phyloP scores from a whole-genome alignment of 2,329 filamentous ascomycete genomes.

The Pseudogymnoascus sp. region DNA sequence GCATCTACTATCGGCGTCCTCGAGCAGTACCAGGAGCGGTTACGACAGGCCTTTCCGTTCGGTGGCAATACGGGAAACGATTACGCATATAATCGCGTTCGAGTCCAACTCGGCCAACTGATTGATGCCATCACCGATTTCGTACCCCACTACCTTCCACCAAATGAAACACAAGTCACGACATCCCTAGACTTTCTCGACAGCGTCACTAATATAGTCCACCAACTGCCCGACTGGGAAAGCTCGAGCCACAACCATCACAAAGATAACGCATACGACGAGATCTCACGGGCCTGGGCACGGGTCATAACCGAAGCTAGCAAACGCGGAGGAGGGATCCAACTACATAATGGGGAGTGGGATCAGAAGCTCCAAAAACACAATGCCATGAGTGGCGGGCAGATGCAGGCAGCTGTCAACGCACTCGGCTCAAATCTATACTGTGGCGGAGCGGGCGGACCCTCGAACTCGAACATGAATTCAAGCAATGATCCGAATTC shows the following conservation, averaged over 20 bases:
- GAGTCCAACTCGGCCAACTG: constrained; percentile 67
- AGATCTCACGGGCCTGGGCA: constrained; percentile 89
- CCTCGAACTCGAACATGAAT: constrained; percentile 16
- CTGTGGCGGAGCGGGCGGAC: constrained; percentile 56
- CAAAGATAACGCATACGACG: constrained; percentile 93
- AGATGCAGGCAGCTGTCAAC: constrained; percentile 69
- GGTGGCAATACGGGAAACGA: constrained; percentile 79
- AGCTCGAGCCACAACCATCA: constrained; percentile 80
- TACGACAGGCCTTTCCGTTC: constrained; percentile 75
- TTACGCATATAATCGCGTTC: constrained; percentile 90
- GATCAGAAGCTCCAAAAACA: constrained; percentile 81
- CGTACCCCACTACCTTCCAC: constrained; percentile 89
- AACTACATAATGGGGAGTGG: constrained; percentile 84
- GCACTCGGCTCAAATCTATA: constrained; percentile 67
- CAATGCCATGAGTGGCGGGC: constrained; percentile 76
- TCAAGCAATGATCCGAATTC: constrained; percentile 40
- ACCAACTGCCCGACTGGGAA: constrained; percentile 85
- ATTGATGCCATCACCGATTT: constrained; percentile 89
- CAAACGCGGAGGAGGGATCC: constrained; percentile 84
- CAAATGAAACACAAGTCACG: constrained; percentile 75
- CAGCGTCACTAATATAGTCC: constrained; percentile 80
- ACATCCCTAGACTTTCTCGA: constrained; percentile 82
- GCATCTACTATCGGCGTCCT: constrained; percentile 72
- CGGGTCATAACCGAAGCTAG: constrained; percentile 83
- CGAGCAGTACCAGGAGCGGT: constrained; percentile 67